phyloP scores from a whole-genome alignment of 192 early-diverging fungal genomes.

The Rhizophagus clarus region DNA sequence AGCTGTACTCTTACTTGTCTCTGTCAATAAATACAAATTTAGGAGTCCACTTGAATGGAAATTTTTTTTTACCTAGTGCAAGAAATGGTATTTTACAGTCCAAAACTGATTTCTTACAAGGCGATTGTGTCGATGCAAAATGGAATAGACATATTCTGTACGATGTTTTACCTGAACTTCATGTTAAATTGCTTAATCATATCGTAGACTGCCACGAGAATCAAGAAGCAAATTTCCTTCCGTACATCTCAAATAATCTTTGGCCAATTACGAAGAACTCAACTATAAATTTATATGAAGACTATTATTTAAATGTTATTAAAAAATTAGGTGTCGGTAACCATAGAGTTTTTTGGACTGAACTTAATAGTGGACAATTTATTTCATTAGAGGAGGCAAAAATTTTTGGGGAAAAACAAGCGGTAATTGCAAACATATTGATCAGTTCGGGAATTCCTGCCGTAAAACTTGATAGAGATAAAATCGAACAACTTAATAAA shows the following conservation, averaged over 20 bases:
- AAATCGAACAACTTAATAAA: background rate
- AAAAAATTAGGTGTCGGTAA: background rate
- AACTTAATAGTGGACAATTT: background rate
- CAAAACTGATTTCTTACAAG: background rate
- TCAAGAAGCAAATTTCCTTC: background rate
- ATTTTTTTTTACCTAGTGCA: slow-evolving; percentile 37
- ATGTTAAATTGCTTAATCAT: background rate
- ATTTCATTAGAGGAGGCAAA: background rate
- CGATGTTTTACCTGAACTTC: background rate
- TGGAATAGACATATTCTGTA: slow-evolving; percentile 15
- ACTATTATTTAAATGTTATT: background rate
- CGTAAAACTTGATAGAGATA: background rate
- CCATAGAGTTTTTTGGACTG: background rate
- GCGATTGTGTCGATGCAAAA: background rate
- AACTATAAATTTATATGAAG: background rate
- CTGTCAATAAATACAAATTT: slow-evolving; percentile 34
- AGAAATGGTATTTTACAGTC: slow-evolving; percentile 28
- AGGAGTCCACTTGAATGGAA: slow-evolving; percentile 42
- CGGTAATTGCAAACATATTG: background rate
- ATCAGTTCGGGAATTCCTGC: background rate
- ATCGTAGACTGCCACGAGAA: background rate
- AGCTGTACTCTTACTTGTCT: slow-evolving; percentile 39
- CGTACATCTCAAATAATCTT: background rate
- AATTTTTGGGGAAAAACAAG: background rate
- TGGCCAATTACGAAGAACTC: background rate